Evolutionary conservation across 2,329 filamentous ascomycete genomes (phyloP), one percentile per base, ranked within the genome.

Genomic region (Apiospora arundinis): DNA sequence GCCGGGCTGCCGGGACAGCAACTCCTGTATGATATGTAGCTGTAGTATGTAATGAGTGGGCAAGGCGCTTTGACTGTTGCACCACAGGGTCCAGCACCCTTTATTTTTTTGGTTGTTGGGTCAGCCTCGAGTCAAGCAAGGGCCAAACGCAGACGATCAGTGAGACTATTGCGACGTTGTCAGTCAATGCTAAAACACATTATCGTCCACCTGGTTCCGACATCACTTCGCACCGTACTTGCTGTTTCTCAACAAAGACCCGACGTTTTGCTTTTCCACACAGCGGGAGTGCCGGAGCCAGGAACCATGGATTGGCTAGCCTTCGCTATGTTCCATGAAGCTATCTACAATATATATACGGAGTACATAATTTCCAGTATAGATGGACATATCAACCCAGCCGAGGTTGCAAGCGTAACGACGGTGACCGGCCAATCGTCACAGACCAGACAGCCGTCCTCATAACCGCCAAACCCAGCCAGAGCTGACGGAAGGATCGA

Each of bases 91-190:
- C 52, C 52, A 60, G 52, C 52, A 60, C 9, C 52, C 18, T 60
- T 37, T 21, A n/a, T n/a, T 60, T 60, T n/a, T 60, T 37, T 60
- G 52, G 56, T 63, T 63, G 56, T 40, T 63, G n/a, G 28, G 56
- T n/a, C 56, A 63, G 56, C 56, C 56, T 63, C 32, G 56, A 63
- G 56, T 63, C 56, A 63, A 63, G 56, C 32, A 63, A 63, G 56
- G 52, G 56, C 56, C 32, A 40, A 40, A 40, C 56, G n/a, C 18
- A 21, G 56, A 40, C 56, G 56, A 63, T 63, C 56, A 40, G 32
- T 63, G 56, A 63, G 56, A 63, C 56, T 63, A 40, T 40, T 63
- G 21, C 56, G 56, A 63, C 56, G 56, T 63, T 63, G 56, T 23
- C 11, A 21, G 56, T 40, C 56, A 63, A 63, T 63, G 56, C 56